phyloP scores from a whole-genome alignment of 2,329 filamentous ascomycete species.

The Calonectria leucothoes region DNA sequence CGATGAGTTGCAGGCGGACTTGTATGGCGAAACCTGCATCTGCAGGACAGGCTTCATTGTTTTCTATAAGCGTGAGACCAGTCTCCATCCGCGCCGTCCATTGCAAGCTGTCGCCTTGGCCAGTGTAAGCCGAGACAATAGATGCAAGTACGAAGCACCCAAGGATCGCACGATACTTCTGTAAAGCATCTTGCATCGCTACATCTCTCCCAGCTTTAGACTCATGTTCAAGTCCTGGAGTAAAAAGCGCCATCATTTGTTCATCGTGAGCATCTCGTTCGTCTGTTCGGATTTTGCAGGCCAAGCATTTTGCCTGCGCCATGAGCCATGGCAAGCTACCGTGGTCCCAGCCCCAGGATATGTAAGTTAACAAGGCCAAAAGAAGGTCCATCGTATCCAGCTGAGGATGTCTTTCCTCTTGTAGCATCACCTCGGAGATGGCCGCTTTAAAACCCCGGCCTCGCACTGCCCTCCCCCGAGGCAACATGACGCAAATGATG shows the following conservation, averaged over 20 bases:
- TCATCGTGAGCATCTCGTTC: neutral
- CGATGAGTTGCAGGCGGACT: neutral
- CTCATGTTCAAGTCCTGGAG: neutral
- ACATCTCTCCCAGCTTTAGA: neutral
- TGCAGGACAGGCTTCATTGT: neutral
- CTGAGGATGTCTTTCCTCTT: neutral
- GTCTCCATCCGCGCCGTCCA: slow-evolving; percentile 9
- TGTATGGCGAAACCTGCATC: neutral
- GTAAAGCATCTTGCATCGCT: neutral
- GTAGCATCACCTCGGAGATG: neutral
- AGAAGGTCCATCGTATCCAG: neutral
- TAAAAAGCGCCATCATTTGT: neutral
- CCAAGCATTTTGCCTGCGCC: neutral
- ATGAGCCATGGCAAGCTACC: neutral
- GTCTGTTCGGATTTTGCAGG: neutral
- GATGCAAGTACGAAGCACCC: slow-evolving; percentile 14
- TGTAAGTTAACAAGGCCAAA: neutral
- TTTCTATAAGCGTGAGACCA: neutral
- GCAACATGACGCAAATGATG: neutral
- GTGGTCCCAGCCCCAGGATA: slow-evolving; percentile 12
- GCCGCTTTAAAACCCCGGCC: neutral
- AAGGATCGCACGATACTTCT: neutral
- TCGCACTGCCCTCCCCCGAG: neutral
- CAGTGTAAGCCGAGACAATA: neutral
- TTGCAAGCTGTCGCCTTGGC: neutral